Evolutionary conservation across 768 basidiomycete species (phyloP), one percentile per base, ranked within the genome.

Genomic region (Rhodotorula kratochvilovae): DNA sequence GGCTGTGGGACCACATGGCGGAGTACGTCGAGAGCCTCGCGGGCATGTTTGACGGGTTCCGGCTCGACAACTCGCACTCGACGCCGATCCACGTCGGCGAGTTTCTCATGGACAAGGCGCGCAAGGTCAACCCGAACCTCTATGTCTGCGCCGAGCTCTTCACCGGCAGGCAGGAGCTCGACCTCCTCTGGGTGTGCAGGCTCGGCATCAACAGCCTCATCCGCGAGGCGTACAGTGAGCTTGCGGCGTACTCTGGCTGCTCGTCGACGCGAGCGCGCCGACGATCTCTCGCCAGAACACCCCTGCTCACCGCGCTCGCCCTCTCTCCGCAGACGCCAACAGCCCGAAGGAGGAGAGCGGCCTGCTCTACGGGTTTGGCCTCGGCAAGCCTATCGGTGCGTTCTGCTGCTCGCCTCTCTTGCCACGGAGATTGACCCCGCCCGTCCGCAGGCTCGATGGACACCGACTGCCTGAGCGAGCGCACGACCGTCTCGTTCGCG

Each of bases 51-150:
- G 90, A 97, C 70, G 96, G 96, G 17, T 99, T 99, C 85, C 87
- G 96, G 39, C 89, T 99, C 76, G 96, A 99, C 81, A 99, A 99
- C 79, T 96, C 92, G 72, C 95, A 99, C 81, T 98, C 95, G 7
- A 99, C 96, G 0, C 96, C 96, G 23, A 81, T 98, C 45, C 87
- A 91, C 74, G 92, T 98, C n/a, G 96, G 96, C n/a, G 88, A 89
- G n/a, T 83, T 84, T 56, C 88, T 99, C 83, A 87, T 99, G 46
- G 96, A 99, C 79, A 87, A 88, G 27, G 94, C 94, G 12, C 86
- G 96, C 43, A 87, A 87, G 31, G 87, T 87, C 62, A 92, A 92
- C 74, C 94, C 93, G 2, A 85, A 98, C 77, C 84, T 99, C n/a
- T 98, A 98, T 78, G 87, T 99, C 45, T 92, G 91, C 77, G 96